Evolutionary conservation across 1,139 yeast genomes (phyloP).

Genomic region (Diutina mesorugosa): DNA sequence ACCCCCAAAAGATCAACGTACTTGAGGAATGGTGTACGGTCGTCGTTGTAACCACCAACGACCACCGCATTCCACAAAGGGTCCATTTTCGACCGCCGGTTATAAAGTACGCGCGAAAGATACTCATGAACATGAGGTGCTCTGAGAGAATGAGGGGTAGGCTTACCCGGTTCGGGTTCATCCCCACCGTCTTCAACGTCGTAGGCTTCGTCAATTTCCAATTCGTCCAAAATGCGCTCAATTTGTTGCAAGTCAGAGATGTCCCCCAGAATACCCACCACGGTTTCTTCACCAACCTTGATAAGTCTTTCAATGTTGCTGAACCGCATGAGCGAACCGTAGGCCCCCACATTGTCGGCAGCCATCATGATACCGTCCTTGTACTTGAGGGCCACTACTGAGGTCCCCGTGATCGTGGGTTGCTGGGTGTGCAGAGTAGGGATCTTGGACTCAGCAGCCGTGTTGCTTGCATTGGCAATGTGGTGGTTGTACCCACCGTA

Average conservation of each 20-base stretch:
- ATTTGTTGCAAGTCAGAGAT: conserved; percentile 86
- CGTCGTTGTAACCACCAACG: conserved; percentile 79
- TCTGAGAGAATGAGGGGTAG: conserved; percentile 37
- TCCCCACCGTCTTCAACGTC: conserved; percentile 65
- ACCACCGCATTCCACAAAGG: conserved; percentile 94
- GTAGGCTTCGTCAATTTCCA: conserved; percentile 58
- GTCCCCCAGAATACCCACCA: conserved; percentile 93
- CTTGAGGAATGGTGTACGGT: conserved; percentile 54
- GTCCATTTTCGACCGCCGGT: conserved; percentile 83
- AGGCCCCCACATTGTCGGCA: conserved; percentile 87
- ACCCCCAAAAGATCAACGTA: conserved; percentile 91
- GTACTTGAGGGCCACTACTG: conserved; percentile 85
- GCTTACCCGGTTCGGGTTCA: not conserved
- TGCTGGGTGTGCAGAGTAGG: conserved; percentile 84
- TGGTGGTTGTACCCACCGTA: conserved; percentile 70
- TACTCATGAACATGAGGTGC: conserved; percentile 88
- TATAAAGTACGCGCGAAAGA: conserved; percentile 71
- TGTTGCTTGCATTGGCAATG: conserved; percentile 45
- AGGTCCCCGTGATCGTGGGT: conserved; percentile 94
- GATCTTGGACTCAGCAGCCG: conserved; percentile 14
- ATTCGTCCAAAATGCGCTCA: conserved; percentile 60
- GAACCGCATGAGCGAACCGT: conserved; percentile 86
- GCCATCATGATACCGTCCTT: conserved; percentile 87
- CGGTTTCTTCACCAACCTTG: conserved; percentile 71
- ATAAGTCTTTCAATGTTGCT: conserved; percentile 75